These are phyloP conservation scores for Globisporangium recalcitrans DNA, from an alignment of 352 stramenopile species.

Conservation along the genomic window DNA sequence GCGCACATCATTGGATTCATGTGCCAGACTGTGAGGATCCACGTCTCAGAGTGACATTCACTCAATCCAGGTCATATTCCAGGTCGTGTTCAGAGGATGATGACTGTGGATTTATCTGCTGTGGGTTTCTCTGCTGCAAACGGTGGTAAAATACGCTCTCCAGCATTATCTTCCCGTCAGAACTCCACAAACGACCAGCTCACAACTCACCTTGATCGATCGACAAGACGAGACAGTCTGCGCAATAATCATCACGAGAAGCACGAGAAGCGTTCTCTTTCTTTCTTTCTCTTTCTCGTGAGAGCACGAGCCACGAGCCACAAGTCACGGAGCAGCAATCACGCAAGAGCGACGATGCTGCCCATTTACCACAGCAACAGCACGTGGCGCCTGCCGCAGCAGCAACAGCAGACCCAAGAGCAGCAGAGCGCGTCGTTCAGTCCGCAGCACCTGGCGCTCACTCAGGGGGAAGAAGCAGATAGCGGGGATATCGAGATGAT, in stretches of 20 bases:
- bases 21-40: no score
- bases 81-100: no score
- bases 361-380: conserved; percentile 2
- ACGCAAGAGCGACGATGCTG: neutral
- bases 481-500: neutral
- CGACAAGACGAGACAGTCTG: neutral
- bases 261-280: neutral
- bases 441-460: neutral
- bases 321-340: neutral
- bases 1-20: no score
- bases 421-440: neutral
- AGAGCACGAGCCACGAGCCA: neutral
- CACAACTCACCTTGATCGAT: neutral
- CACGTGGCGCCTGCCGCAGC: conserved; percentile 3
- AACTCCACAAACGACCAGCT: neutral
- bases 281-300: no score
- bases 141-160: neutral
- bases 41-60: no score
- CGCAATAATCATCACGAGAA: neutral
- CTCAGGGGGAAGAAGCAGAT: neutral
- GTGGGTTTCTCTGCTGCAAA: no score
- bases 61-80: no score
- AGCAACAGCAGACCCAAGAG: neutral
- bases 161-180: neutral
- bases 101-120: no score